A percentile compares a stretch with the other conserved stretches of the same genome.
Conservation (phyloP, 2,329 filamentous ascomycete genomes). For the Cadophora malorum region DNA sequence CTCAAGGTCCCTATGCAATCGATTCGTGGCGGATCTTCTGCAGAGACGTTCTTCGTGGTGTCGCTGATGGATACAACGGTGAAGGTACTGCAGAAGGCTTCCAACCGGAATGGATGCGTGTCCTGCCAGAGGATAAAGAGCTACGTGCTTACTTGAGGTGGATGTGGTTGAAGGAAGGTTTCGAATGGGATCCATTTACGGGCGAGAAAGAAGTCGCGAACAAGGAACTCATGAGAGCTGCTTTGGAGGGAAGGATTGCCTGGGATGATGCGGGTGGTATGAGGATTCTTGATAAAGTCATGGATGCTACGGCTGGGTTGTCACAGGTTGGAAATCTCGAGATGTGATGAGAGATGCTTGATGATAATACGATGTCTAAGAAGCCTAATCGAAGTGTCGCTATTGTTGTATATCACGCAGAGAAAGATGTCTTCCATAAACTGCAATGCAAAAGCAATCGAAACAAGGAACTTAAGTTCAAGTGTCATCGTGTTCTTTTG, state of each 20-base stretch:
- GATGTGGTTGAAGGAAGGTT: slow-evolving; percentile 91
- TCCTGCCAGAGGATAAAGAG: slow-evolving; percentile 84
- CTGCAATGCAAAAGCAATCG: background rate
- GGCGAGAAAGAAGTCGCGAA: slow-evolving; percentile 65
- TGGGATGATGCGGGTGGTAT: slow-evolving; percentile 46
- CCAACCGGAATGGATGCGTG: slow-evolving; percentile 90
- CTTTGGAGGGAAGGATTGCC: slow-evolving; percentile 60
- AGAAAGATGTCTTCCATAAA: background rate
- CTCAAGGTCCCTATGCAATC: slow-evolving; percentile 80
- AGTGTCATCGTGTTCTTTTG: background rate
- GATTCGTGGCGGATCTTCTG: slow-evolving; percentile 97
- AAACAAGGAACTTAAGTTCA: background rate
- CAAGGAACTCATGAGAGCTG: slow-evolving; percentile 60
- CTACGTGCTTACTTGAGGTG: slow-evolving; percentile 84
- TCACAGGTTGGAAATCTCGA: slow-evolving; percentile 14
- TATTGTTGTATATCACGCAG: background rate
- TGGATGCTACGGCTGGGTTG: background rate
- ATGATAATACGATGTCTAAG: background rate
- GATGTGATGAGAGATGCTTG: background rate
- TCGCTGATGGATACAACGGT: slow-evolving; percentile 71
- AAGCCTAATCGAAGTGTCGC: background rate
- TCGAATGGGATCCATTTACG: slow-evolving; percentile 77
- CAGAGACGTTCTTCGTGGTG: slow-evolving; percentile 74
- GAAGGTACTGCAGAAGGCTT: slow-evolving; percentile 58
- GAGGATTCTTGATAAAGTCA: slow-evolving; percentile 48